Evolutionary conservation across 352 stramenopile species (phyloP).

Genomic region (Phytopythium cucurbitacearum): DNA sequence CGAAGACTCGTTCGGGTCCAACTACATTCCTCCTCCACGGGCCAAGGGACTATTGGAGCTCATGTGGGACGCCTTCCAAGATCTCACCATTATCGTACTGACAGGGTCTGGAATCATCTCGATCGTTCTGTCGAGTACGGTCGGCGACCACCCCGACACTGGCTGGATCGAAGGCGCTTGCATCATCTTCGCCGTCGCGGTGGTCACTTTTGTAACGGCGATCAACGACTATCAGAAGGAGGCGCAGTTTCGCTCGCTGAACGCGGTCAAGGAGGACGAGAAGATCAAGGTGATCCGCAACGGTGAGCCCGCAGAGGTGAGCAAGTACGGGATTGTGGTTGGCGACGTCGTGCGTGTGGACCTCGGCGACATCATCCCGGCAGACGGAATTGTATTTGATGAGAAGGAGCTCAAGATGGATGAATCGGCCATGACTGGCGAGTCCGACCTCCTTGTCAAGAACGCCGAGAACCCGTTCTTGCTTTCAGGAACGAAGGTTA

Average conservation of each 20-base stretch:
- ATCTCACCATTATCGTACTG: slow-evolving; percentile 90
- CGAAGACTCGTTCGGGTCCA: slow-evolving; percentile 52
- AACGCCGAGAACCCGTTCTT: slow-evolving; percentile 88
- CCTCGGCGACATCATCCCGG: slow-evolving; percentile 88
- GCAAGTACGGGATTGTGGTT: slow-evolving; percentile 80
- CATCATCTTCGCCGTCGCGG: slow-evolving; percentile 86
- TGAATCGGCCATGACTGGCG: slow-evolving; percentile 89
- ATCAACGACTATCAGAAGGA: slow-evolving; percentile 91
- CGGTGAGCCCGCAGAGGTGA: slow-evolving; percentile 44
- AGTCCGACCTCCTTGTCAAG: slow-evolving; percentile 88
- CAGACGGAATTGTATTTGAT: slow-evolving; percentile 85
- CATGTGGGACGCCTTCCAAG: slow-evolving; percentile 88
- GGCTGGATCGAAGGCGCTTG: slow-evolving; percentile 87
- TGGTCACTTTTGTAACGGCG: slow-evolving; percentile 86
- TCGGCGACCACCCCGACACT: slow-evolving; percentile 45
- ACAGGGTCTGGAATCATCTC: slow-evolving; percentile 79
- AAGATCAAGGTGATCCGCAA: slow-evolving; percentile 79
- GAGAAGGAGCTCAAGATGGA: slow-evolving; percentile 87
- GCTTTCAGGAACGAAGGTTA: slow-evolving; percentile 92
- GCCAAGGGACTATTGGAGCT: slow-evolving; percentile 66
- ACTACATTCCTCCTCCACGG: slow-evolving; percentile 53
- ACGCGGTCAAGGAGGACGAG: slow-evolving; percentile 73
- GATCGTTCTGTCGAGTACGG: slow-evolving; percentile 56
- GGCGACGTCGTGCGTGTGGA: slow-evolving; percentile 84
- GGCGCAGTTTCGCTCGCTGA: slow-evolving; percentile 81